Base-by-base conservation (phyloP, 2,329 filamentous ascomycete species). In the Botrytis galanthina region DNA sequence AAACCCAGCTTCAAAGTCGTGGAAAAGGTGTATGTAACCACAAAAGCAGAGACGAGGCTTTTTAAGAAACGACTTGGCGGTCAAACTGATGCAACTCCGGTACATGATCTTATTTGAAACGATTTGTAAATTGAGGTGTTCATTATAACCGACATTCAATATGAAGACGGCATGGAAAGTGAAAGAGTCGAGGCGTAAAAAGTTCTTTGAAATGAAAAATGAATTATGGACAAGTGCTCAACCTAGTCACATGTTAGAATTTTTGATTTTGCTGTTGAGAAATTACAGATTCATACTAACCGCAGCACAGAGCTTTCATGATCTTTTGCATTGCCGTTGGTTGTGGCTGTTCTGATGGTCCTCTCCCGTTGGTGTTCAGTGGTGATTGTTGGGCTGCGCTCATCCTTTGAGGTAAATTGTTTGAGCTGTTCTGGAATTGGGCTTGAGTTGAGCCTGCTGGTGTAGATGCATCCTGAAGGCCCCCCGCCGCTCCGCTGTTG, bases 351-450 rank as follows among this genome's bases (percentile, higher is more conserved):
- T 96, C 92, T 78, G 87, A 85, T 62, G 86, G 51, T 57, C 51
- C 86, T 77, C 86, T 87, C 78, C 82, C 85, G 80, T 84, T 88
- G 82, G 84, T 84, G 75, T 85, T 87, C 85, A 90, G 86, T 74
- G 86, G 88, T 74, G 87, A 86, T 80, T 90, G 89, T 18, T 72
- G 71, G 22, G 54, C 46, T 75, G 87, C 86, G 75, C 87, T 88
- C 81, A 88, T 87, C 76, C 87, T 86, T 78, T 91, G 86, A 68
- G 92, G 89, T 77, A 97, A 88, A 83, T 97, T 96, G 82, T 94
- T 93, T 81, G 92, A 93, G 85, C 94, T 97, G 87, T 94, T 95
- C 86, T 97, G 94, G 87, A 97, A 98, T 82, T 98, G 95, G 78
- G 95, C 95, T 84, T 97, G 93, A 77, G 94, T 98, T 81, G 94